Conservation (phyloP, 2,329 filamentous ascomycete genomes). For the Xylariaceae sp. region DNA sequence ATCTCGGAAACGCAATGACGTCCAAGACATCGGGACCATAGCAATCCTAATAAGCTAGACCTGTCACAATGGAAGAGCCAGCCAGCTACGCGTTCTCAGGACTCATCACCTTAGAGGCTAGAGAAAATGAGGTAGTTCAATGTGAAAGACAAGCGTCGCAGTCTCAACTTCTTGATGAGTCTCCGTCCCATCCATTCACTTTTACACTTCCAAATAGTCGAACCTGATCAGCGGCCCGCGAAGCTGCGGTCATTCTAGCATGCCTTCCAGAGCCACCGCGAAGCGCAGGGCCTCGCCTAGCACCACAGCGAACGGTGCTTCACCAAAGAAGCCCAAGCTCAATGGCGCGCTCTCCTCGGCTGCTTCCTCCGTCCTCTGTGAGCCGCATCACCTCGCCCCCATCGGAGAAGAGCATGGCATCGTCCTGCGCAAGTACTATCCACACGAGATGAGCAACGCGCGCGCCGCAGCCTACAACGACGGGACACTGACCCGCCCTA, state of each 20-base stretch:
- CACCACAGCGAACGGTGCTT: slow-evolving; percentile 16
- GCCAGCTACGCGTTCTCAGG: too few species aligned
- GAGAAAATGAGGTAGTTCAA: too few species aligned
- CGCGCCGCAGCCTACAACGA: slow-evolving; percentile 70
- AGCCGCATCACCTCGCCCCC: slow-evolving; percentile 42
- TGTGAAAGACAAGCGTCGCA: too few species aligned
- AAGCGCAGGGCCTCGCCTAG: slow-evolving; percentile 24
- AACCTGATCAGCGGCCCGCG: background rate
- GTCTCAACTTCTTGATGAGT: background rate
- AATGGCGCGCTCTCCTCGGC: slow-evolving; percentile 4
- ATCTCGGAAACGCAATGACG: slow-evolving; percentile 19
- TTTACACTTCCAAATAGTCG: background rate
- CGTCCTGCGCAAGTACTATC: slow-evolving; percentile 73
- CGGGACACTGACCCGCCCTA: slow-evolving; percentile 66
- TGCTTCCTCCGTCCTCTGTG: slow-evolving; percentile 26
- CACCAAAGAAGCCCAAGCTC: slow-evolving; percentile 24
- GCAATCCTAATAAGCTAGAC: too few species aligned
- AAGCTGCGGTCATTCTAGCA: slow-evolving; percentile 7
- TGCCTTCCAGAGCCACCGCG: slow-evolving; percentile 22
- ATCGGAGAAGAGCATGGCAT: slow-evolving; percentile 54
- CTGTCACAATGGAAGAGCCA: too few species aligned
- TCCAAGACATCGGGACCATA: slow-evolving; percentile 16
- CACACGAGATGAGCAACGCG: slow-evolving; percentile 77
- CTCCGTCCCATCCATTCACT: too few species aligned
- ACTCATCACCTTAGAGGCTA: too few species aligned